Evolutionary conservation across 2,329 filamentous ascomycete species (phyloP).

Genomic region (Nothophoma quercina): DNA sequence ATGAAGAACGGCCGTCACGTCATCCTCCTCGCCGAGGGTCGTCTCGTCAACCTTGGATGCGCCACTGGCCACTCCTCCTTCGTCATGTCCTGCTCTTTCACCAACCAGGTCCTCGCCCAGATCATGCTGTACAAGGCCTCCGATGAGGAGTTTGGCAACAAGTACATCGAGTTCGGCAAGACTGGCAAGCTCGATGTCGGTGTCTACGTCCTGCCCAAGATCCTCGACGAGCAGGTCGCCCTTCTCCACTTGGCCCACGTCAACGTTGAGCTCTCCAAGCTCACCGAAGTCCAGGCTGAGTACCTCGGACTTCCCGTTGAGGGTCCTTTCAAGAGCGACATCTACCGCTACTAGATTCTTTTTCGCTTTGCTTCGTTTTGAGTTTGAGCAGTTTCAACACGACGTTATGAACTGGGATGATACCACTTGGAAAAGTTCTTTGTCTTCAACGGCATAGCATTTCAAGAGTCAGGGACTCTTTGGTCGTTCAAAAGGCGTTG

Average conservation of each 20-base stretch:
- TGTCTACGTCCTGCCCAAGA: slow-evolving; percentile 98
- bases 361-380: slow-evolving; percentile 27
- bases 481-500: slow-evolving; percentile 47
- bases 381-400: slow-evolving; percentile 59
- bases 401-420: slow-evolving; percentile 67
- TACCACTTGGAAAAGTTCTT: slow-evolving; percentile 61
- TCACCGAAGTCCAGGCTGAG: slow-evolving; percentile 87
- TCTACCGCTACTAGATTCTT: slow-evolving; percentile 65
- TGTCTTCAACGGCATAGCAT: slow-evolving; percentile 69
- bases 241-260: slow-evolving; percentile 90
- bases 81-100: slow-evolving; percentile 99
- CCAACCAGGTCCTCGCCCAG: slow-evolving; percentile 99
- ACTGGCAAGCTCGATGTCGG: slow-evolving; percentile 87
- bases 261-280: slow-evolving; percentile 90
- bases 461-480: slow-evolving; percentile 40
- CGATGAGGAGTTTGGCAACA: slow-evolving; percentile 85
- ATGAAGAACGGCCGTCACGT: slow-evolving; percentile 95
- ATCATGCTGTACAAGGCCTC: slow-evolving; percentile 96
- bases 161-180: slow-evolving; percentile 97
- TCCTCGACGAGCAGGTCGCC: slow-evolving; percentile 98
- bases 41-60: slow-evolving; percentile 99
- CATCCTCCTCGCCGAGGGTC: slow-evolving; percentile 97
- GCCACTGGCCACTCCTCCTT: slow-evolving; percentile 99
- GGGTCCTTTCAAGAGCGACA: slow-evolving; percentile 96
- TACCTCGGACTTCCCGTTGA: slow-evolving; percentile 87